A percentile compares a stretch with the other conserved stretches of the same genome.
These are phyloP conservation scores for Epichloe sibirici DNA, from an alignment of 2,329 filamentous ascomycete species.

Conservation along the genomic window DNA sequence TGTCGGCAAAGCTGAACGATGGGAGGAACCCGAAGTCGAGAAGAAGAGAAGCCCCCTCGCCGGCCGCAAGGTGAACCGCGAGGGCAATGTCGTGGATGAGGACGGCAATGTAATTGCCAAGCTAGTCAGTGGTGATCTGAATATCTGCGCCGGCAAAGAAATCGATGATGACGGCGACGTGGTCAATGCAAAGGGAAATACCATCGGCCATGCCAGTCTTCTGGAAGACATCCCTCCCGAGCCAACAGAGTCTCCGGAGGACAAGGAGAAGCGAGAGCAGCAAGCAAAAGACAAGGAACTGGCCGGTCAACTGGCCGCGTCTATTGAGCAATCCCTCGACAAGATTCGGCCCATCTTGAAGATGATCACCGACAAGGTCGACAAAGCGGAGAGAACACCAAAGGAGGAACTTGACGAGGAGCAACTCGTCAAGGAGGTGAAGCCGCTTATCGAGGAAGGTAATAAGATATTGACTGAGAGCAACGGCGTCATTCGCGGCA, in stretches of 20 bases:
- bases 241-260: conserved; percentile 33
- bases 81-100: conserved; percentile 46
- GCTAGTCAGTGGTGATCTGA: conserved; percentile 54
- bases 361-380: conserved; percentile 75
- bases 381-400: conserved; percentile 65
- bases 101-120: conserved; percentile 52
- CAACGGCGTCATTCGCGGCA: conserved; percentile 74
- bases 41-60: conserved; percentile 33
- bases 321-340: conserved; percentile 69
- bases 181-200: conserved; percentile 53
- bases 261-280: conserved; percentile 41
- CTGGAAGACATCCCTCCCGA: conserved; percentile 45
- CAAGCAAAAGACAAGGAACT: conserved; percentile 61
- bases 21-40: conserved; percentile 43
- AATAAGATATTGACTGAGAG: conserved; percentile 71
- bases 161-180: conserved; percentile 62
- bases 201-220: conserved; percentile 55
- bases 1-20: conserved; percentile 46
- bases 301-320: conserved; percentile 60
- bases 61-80: conserved; percentile 43
- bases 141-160: conserved; percentile 53
- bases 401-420: conserved; percentile 88
- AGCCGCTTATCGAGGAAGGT: conserved; percentile 79
- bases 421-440: conserved; percentile 72
- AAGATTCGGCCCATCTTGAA: conserved; percentile 76